Conservation (phyloP, 2,329 filamentous ascomycete genomes). For the Neofusicoccum parvum region DNA sequence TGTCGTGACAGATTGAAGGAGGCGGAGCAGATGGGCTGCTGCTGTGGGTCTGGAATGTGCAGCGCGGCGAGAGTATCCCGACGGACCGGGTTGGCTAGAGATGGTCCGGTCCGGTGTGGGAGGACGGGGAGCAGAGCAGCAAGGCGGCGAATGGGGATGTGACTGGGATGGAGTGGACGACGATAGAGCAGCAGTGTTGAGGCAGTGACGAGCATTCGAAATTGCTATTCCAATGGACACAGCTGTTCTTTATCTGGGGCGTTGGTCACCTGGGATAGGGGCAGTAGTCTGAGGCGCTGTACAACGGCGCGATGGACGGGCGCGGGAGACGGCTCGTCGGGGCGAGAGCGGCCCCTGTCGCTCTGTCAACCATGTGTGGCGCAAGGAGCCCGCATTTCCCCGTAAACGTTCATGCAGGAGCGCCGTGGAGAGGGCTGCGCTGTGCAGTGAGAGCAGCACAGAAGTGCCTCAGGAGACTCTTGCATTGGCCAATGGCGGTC, state of each 20-base stretch:
- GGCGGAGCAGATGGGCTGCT: no score
- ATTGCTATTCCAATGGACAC: neutral
- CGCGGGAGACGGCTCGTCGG: neutral
- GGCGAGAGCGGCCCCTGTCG: neutral
- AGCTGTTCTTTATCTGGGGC: neutral
- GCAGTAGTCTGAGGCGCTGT: conserved; percentile 10
- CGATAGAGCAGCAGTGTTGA: neutral
- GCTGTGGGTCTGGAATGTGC: no score
- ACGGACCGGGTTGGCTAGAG: no score
- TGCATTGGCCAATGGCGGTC: neutral
- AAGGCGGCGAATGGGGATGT: neutral
- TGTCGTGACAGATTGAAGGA: no score
- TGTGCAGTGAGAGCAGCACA: neutral
- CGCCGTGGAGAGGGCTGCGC: neutral
- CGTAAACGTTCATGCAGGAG: conserved; percentile 8
- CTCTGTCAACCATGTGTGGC: conserved; percentile 4
- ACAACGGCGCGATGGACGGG: neutral
- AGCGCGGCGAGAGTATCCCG: no score
- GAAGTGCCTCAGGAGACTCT: neutral
- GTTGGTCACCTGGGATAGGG: conserved; percentile 10
- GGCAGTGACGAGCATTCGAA: neutral
- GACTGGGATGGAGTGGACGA: neutral
- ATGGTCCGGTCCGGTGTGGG: no score
- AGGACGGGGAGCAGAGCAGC: neutral
- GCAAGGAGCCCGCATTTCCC: neutral